Conservation (phyloP, 495 filamentous ascomycete species). For the Penicillium salamii region DNA sequence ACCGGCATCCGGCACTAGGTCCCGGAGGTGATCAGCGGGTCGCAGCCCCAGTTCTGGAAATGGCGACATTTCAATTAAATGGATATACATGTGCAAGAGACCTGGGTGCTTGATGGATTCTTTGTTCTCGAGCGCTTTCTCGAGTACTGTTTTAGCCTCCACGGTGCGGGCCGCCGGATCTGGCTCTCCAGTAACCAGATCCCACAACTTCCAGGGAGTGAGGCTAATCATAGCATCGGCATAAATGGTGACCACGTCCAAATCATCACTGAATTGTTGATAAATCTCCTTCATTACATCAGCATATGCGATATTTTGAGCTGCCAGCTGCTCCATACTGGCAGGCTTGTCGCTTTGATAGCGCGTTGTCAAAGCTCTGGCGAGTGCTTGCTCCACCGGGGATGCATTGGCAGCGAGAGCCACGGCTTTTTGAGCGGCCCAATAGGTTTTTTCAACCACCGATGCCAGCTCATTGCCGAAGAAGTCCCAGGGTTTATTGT, state of each 20-base stretch:
- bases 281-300: constrained; percentile 58
- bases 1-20: constrained; percentile 59
- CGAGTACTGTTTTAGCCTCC: constrained; percentile 56
- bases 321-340: constrained; percentile 34
- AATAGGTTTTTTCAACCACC: constrained; percentile 40
- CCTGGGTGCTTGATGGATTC: constrained; percentile 51
- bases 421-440: constrained; percentile 39
- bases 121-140: constrained; percentile 39
- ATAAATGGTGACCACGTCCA: constrained; percentile 58
- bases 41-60: constrained; percentile 53
- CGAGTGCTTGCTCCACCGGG: constrained; percentile 52
- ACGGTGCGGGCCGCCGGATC: constrained; percentile 51
- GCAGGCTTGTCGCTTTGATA: constrained; percentile 43
- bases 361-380: constrained; percentile 52
- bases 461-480: constrained; percentile 47
- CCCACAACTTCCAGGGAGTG: constrained; percentile 63
- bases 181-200: constrained; percentile 56
- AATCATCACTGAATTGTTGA: constrained; percentile 45
- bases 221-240: constrained; percentile 64
- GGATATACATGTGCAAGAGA: constrained; percentile 64
- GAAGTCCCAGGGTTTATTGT: constrained; percentile 71
- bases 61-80: constrained; percentile 66
- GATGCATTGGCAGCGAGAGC: constrained; percentile 22
- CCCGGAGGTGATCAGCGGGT: constrained; percentile 55
- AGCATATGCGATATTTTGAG: constrained; percentile 55